A percentile compares a stretch with the other conserved stretches of the same genome.
These are phyloP conservation scores for Prunus salicina DNA, from an alignment of 306 rosid species.

Conservation along the genomic window DNA sequence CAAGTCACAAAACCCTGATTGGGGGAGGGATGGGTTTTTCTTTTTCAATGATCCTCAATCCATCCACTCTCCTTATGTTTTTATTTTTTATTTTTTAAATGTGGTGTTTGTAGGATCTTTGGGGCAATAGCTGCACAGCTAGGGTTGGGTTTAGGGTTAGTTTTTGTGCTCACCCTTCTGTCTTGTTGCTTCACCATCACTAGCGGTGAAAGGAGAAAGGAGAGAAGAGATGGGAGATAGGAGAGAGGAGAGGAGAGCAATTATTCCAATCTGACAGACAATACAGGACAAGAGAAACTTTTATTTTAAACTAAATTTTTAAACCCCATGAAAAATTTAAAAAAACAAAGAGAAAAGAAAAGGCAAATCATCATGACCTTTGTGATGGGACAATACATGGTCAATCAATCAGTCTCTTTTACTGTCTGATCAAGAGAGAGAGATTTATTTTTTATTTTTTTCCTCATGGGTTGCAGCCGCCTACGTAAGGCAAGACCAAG, in stretches of 20 bases:
- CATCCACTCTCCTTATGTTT: constrained; percentile 12
- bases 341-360: not conserved
- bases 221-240: not conserved
- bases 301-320: not conserved
- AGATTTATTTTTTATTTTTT: not conserved
- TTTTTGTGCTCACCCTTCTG: too few relatives aligned
- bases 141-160: constrained; percentile 5
- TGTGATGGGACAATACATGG: constrained; percentile 56
- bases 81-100: too few relatives aligned
- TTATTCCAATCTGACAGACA: constrained; percentile 38
- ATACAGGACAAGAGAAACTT: constrained; percentile 4
- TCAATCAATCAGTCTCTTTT: constrained; percentile 28
- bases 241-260: constrained; percentile 20
- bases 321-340: too few relatives aligned
- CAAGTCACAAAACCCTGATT: constrained; percentile 2
- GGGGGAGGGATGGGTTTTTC: not conserved
- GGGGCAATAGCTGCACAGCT: not conserved
- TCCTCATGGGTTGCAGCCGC: constrained; percentile 16
- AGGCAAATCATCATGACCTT: constrained; percentile 24
- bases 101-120: not conserved
- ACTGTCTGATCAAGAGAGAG: too few relatives aligned
- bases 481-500: constrained; percentile 42
- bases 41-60: constrained; percentile 17
- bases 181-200: not conserved
- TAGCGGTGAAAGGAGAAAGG: not conserved